A percentile compares a stretch with the other conserved stretches of the same genome.
Conservation (phyloP, 2,329 filamentous ascomycete species). For the Sarocladium oryzae region DNA sequence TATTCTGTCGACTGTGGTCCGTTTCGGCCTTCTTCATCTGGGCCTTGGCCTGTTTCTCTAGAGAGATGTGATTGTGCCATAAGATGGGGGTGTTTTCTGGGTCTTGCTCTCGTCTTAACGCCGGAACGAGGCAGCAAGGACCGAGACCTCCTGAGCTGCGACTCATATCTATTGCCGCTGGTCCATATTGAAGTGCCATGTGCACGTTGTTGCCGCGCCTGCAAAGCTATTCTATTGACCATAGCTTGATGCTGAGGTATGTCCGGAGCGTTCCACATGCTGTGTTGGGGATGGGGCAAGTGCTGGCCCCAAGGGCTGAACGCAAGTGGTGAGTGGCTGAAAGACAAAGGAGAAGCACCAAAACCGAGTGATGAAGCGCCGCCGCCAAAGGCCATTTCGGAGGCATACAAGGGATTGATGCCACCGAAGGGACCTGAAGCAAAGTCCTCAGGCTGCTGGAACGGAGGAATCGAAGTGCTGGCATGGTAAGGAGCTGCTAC, state of each 20-base stretch:
- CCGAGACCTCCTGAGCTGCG: background rate
- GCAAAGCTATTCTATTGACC: background rate
- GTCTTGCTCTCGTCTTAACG: background rate
- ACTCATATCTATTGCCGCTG: background rate
- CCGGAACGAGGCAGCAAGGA: background rate
- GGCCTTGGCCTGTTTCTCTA: too few relatives aligned
- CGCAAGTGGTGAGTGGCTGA: background rate
- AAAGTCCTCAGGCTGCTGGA: background rate
- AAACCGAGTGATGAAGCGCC: background rate
- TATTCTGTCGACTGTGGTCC: too few relatives aligned
- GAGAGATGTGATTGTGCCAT: background rate
- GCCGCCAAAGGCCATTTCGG: background rate
- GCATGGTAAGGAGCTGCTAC: too few relatives aligned
- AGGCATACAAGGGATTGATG: background rate
- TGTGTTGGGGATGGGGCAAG: background rate
- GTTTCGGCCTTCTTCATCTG: background rate
- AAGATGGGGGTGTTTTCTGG: background rate
- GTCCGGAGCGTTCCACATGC: background rate
- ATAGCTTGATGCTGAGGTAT: background rate
- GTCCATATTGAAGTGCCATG: background rate
- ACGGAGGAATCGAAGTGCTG: background rate
- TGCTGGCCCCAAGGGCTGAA: slow-evolving; percentile 2
- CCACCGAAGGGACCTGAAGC: background rate
- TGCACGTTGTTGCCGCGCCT: background rate
- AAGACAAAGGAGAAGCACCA: background rate